phyloP scores from a whole-genome alignment of 345 rosid species.

The Hypericum androsaemum region DNA sequence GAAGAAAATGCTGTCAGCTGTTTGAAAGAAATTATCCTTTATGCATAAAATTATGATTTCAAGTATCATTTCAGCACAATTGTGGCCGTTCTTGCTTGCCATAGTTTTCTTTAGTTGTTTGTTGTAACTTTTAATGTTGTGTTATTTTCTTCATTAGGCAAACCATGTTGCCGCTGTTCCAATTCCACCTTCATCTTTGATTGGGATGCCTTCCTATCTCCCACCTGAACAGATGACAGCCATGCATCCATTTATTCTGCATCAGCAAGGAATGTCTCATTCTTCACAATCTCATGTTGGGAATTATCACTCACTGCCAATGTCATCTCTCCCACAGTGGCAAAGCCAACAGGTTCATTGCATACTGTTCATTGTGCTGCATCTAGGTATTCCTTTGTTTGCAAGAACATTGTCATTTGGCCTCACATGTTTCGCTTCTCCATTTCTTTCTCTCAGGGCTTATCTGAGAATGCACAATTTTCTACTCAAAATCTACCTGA shows the following conservation, averaged over 20 bases:
- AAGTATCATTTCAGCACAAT: too few relatives aligned
- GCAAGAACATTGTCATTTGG: neutral
- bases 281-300: slow-evolving; percentile 53
- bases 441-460: slow-evolving; percentile 30
- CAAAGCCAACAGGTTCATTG: slow-evolving; percentile 54
- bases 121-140: neutral
- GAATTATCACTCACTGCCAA: slow-evolving; percentile 41
- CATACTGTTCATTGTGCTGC: slow-evolving; percentile 1
- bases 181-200: slow-evolving; percentile 44
- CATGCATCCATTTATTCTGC: slow-evolving; percentile 67
- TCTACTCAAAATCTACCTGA: slow-evolving; percentile 39
- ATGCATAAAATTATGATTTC: too few relatives aligned
- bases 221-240: slow-evolving; percentile 73
- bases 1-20: too few relatives aligned
- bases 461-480: slow-evolving; percentile 38
- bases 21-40: too few relatives aligned
- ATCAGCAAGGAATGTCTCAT: slow-evolving; percentile 63
- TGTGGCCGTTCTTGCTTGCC: too few relatives aligned
- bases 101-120: too few relatives aligned
- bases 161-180: slow-evolving; percentile 44
- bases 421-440: neutral
- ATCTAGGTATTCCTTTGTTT: slow-evolving; percentile 3
- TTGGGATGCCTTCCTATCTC: slow-evolving; percentile 55
- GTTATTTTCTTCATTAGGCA: slow-evolving; percentile 18
- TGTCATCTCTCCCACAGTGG: slow-evolving; percentile 50